Conservation (phyloP, 2,329 filamentous ascomycete genomes). For the Ceratocystis ficicola region DNA sequence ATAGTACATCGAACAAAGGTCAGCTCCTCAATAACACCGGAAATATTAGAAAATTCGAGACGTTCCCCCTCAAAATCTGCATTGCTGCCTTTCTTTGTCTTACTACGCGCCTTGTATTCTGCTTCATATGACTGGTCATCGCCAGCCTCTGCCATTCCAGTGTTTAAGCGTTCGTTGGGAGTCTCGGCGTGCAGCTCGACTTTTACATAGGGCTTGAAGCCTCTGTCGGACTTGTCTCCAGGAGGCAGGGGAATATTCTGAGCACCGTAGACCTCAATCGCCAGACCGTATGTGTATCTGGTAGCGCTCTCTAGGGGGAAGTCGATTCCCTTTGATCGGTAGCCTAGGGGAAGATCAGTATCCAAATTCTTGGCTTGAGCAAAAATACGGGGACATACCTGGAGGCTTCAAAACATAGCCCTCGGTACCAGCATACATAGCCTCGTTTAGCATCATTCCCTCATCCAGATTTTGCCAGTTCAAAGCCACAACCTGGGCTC, state of each 20-base stretch:
- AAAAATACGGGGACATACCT: slow-evolving; percentile 34
- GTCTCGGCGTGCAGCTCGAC: slow-evolving; percentile 72
- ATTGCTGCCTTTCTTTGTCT: slow-evolving; percentile 44
- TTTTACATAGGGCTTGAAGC: slow-evolving; percentile 71
- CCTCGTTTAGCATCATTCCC: slow-evolving; percentile 92
- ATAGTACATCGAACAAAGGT: slow-evolving; percentile 73
- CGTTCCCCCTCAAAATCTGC: slow-evolving; percentile 51
- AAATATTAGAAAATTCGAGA: slow-evolving; percentile 44
- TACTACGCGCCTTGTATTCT: slow-evolving; percentile 47
- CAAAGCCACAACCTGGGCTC: slow-evolving; percentile 79
- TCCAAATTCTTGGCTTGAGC: background rate
- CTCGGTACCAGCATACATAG: slow-evolving; percentile 73
- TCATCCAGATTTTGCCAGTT: slow-evolving; percentile 91
- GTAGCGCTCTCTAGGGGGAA: slow-evolving; percentile 26
- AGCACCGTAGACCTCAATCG: slow-evolving; percentile 61
- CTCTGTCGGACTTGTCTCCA: slow-evolving; percentile 37
- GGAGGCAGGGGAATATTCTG: slow-evolving; percentile 60
- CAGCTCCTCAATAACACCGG: slow-evolving; percentile 52
- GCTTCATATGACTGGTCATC: slow-evolving; percentile 30
- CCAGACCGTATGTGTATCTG: slow-evolving; percentile 53
- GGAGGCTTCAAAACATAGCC: slow-evolving; percentile 79
- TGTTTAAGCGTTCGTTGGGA: slow-evolving; percentile 35
- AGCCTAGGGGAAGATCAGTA: slow-evolving; percentile 25
- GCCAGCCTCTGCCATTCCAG: slow-evolving; percentile 31
- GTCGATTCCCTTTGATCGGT: slow-evolving; percentile 26